Evolutionary conservation across 2,329 filamentous ascomycete genomes (phyloP).

Genomic region (Botrytis sinoallii): DNA sequence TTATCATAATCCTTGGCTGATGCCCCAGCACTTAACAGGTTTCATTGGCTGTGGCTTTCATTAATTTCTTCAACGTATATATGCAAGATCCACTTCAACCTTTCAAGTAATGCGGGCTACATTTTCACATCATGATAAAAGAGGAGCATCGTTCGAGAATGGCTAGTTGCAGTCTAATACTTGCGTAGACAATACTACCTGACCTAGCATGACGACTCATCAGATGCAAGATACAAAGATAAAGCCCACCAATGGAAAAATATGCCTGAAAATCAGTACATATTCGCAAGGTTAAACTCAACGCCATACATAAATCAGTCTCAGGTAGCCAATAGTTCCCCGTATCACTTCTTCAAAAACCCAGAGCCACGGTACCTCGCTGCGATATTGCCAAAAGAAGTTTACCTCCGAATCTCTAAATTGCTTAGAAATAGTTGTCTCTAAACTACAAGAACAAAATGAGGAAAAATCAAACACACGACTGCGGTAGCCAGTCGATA

Average conservation of each 20-base stretch:
- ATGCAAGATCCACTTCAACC: conserved; percentile 10
- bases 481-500: conserved; percentile 1
- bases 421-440: conserved; percentile 7
- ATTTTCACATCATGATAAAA: neutral
- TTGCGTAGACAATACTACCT: neutral
- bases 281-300: neutral
- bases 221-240: neutral
- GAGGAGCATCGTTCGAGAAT: neutral
- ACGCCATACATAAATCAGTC: neutral
- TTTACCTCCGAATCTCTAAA: conserved; percentile 4
- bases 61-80: conserved; percentile 12
- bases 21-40: conserved; percentile 11
- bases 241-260: conserved; percentile 10
- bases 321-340: neutral
- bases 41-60: neutral
- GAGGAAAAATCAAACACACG: neutral
- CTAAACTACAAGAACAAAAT: neutral
- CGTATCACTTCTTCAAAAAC: conserved; percentile 6
- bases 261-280: neutral
- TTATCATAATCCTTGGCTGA: neutral
- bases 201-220: neutral
- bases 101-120: neutral
- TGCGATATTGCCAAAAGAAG: conserved; percentile 12
- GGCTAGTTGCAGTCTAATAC: neutral
- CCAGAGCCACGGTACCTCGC: conserved; percentile 3